Percentiles rank a stretch among this genome's conserved stretches.
Conservation (phyloP, 371 early-diverging fungal species). For the Nematocida sp. region DNA sequence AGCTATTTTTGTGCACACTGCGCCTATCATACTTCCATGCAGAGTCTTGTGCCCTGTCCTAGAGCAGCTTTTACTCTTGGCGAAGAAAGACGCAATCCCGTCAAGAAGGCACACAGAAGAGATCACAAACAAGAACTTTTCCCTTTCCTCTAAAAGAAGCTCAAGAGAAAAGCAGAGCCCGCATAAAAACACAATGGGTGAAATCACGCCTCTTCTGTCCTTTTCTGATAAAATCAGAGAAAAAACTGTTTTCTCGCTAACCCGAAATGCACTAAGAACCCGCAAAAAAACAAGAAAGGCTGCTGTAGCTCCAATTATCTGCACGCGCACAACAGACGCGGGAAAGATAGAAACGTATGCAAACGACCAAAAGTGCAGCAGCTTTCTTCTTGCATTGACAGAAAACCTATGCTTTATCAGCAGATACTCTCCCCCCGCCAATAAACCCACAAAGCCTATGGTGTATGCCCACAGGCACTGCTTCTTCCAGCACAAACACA, state of each 20-base stretch:
- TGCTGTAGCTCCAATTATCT: neutral
- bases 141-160: neutral
- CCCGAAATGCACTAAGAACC: too few species aligned
- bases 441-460: neutral
- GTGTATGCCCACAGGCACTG: neutral
- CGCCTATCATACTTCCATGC: slow-evolving; percentile 14
- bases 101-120: slow-evolving; percentile 44
- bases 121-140: neutral
- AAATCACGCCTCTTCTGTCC: slow-evolving; percentile 28
- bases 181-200: slow-evolving; percentile 13
- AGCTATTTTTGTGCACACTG: neutral
- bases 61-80: neutral
- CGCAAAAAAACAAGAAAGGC: too few species aligned
- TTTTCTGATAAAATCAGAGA: slow-evolving; percentile 17
- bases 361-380: slow-evolving; percentile 19
- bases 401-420: neutral
- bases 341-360: slow-evolving; percentile 11
- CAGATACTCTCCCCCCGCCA: neutral
- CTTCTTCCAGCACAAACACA: neutral
- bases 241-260: slow-evolving; percentile 4
- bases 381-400: slow-evolving; percentile 27
- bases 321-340: neutral
- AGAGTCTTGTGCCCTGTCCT: slow-evolving; percentile 43
- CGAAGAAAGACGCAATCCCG: slow-evolving; percentile 26
- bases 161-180: slow-evolving; percentile 4